Evolutionary conservation across 495 filamentous ascomycete genomes (phyloP).

Genomic region (Talaromyces ruber): DNA sequence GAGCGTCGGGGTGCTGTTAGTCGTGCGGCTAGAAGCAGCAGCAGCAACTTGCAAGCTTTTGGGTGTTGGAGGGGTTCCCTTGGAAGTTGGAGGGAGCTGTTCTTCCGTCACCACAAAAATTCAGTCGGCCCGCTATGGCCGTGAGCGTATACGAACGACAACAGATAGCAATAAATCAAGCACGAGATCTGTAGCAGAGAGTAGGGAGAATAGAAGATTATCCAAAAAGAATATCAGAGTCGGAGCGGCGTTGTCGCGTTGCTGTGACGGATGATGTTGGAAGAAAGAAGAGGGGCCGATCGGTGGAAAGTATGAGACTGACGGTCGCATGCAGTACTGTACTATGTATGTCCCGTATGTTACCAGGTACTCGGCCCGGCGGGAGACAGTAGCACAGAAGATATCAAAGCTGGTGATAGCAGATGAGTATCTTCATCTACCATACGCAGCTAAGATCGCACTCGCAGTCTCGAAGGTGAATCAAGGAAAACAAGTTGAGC

Average conservation of each 20-base stretch:
- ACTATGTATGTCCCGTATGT: background rate
- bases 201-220: background rate
- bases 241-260: background rate
- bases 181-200: background rate
- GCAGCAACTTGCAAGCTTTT: background rate
- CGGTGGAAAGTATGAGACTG: background rate
- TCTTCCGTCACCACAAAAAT: background rate
- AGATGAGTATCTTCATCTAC: background rate
- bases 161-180: background rate
- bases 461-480: background rate
- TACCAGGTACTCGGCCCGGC: background rate
- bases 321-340: background rate
- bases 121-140: background rate
- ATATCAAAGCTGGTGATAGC: background rate
- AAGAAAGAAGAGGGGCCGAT: background rate
- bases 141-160: background rate
- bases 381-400: background rate
- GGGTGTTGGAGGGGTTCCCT: slow-evolving; percentile 1
- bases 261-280: background rate
- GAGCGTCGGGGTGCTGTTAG: background rate
- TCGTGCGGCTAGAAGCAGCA: background rate
- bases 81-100: background rate
- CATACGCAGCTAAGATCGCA: background rate
- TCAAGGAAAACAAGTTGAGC: background rate
- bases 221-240: background rate